phyloP scores from a whole-genome alignment of 495 filamentous ascomycete species.

The Penicillium cataractarum region DNA sequence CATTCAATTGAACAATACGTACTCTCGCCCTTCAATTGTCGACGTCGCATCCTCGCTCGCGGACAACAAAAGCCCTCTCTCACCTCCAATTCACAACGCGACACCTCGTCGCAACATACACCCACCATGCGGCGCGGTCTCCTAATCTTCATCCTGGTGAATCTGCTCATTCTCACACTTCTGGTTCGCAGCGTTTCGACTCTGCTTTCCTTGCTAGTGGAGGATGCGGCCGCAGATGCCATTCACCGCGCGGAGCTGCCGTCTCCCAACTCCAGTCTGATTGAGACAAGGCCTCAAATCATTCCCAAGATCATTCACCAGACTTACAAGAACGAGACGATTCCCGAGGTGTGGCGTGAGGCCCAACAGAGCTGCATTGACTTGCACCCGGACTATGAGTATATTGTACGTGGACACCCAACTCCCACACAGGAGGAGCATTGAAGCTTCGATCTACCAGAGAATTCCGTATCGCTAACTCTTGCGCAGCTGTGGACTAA shows the following conservation, averaged over 20 bases:
- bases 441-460: background rate
- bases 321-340: slow-evolving; percentile 77
- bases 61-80: background rate
- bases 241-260: slow-evolving; percentile 67
- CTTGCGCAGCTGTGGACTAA: slow-evolving; percentile 80
- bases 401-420: slow-evolving; percentile 60
- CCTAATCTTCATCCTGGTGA: slow-evolving; percentile 64
- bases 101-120: background rate
- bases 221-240: slow-evolving; percentile 66
- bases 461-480: slow-evolving; percentile 21
- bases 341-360: slow-evolving; percentile 73
- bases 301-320: slow-evolving; percentile 94
- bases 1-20: background rate
- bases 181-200: slow-evolving; percentile 66
- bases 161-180: slow-evolving; percentile 59
- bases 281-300: slow-evolving; percentile 62
- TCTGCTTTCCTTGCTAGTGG: slow-evolving; percentile 65
- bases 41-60: background rate
- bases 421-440: background rate
- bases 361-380: slow-evolving; percentile 77
- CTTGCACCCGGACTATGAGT: slow-evolving; percentile 77
- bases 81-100: background rate
- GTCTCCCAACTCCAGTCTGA: slow-evolving; percentile 62
- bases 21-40: background rate
- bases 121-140: slow-evolving; percentile 65